Evolutionary conservation across 306 rosid species (phyloP).

Genomic region (Lupinus albus): DNA sequence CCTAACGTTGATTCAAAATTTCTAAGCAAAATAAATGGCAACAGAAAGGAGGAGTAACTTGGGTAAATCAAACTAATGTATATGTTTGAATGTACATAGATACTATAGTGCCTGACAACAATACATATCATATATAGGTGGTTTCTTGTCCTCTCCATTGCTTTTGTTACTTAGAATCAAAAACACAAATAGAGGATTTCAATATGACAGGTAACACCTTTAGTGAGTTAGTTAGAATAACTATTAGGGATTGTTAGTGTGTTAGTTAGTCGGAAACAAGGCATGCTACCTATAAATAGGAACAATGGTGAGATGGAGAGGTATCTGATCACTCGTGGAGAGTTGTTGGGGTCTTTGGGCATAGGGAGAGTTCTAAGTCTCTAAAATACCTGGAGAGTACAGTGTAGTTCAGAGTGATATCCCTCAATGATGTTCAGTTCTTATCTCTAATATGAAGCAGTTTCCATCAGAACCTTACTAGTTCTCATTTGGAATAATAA

Average conservation of each 20-base stretch:
- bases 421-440: too few species aligned
- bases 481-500: conserved; percentile 14
- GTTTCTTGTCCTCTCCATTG: conserved; percentile 6
- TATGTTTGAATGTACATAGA: not conserved
- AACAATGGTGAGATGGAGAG: too few species aligned
- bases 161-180: not conserved
- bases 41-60: conserved; percentile 12
- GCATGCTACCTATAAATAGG: too few species aligned
- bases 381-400: too few species aligned
- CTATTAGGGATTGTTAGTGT: too few species aligned
- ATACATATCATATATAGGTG: conserved; percentile 5
- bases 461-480: not conserved
- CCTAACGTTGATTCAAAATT: conserved; percentile 23
- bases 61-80: conserved; percentile 5
- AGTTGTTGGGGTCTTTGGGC: too few species aligned
- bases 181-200: not conserved
- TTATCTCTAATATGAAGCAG: too few species aligned
- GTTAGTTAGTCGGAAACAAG: too few species aligned
- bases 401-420: too few species aligned
- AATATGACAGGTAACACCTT: not conserved
- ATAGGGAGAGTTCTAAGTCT: too few species aligned
- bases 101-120: conserved; percentile 6
- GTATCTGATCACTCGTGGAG: too few species aligned
- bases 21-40: conserved; percentile 28
- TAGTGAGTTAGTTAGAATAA: too few species aligned